A percentile compares a stretch with the other conserved stretches of the same genome.
Conservation (phyloP, 1,139 yeast genomes). For the Nakaseomyces delphensis region DNA sequence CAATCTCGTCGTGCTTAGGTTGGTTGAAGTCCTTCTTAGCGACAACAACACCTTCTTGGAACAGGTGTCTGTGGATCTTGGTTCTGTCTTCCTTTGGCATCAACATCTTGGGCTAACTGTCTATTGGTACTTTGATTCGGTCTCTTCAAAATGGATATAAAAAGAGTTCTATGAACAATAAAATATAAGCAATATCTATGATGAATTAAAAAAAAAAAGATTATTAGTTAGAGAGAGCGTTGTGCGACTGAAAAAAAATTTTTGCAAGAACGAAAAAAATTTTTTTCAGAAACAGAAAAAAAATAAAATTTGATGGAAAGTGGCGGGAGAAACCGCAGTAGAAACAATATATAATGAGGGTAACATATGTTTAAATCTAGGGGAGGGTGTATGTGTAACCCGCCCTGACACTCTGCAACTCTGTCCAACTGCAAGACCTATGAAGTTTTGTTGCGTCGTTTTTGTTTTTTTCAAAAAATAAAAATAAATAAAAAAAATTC, state of each 20-base stretch:
- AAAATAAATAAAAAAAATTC: no score
- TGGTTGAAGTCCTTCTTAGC: slow-evolving; percentile 99
- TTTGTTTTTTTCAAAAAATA: neutral
- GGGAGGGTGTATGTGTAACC: neutral
- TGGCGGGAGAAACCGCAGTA: neutral
- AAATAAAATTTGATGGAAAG: neutral
- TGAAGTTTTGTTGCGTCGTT: neutral
- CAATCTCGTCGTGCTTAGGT: slow-evolving; percentile 96
- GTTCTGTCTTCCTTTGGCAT: slow-evolving; percentile 99
- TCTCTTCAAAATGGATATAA: neutral
- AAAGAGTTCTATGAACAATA: no score
- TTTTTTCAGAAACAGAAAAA: neutral
- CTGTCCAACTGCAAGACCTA: no score
- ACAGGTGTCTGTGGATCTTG: slow-evolving; percentile 98
- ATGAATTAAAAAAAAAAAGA: neutral
- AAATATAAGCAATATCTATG: no score
- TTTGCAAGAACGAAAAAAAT: neutral
- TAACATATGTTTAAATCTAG: no score
- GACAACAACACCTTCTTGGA: slow-evolving; percentile 99
- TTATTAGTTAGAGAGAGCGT: neutral
- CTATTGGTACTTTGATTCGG: slow-evolving; percentile 9
- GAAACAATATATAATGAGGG: neutral
- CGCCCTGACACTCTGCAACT: no score
- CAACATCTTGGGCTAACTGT: slow-evolving; percentile 58
- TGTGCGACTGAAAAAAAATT: neutral